phyloP scores from a whole-genome alignment of 2,329 filamentous ascomycete species.

The Thielaviopsis cerberus region DNA sequence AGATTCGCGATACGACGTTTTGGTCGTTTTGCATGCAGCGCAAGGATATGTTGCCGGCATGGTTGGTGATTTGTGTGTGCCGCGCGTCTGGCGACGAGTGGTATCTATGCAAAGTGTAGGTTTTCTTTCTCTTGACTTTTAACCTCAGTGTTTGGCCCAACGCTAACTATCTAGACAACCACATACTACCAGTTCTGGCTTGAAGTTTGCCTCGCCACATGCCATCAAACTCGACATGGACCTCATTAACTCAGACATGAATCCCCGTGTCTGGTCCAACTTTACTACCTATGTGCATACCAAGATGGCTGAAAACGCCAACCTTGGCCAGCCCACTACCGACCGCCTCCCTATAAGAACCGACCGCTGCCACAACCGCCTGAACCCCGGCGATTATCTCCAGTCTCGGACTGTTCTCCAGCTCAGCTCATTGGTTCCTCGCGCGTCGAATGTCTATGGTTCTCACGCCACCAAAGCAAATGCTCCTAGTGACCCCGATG shows the following conservation, averaged over 20 bases:
- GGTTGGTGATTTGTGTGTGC: constrained; percentile 54
- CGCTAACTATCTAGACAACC: neutral
- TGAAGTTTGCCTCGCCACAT: neutral
- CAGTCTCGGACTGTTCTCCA: neutral
- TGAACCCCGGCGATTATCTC: neutral
- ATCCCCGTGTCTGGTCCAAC: constrained; percentile 33
- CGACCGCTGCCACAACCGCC: neutral
- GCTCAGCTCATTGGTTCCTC: constrained; percentile 11
- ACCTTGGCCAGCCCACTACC: neutral
- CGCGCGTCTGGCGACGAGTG: constrained; percentile 58
- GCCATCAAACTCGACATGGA: constrained; percentile 22
- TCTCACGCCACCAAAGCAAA: neutral
- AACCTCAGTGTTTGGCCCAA: neutral
- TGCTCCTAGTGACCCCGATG: neutral
- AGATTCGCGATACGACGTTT: constrained; percentile 40
- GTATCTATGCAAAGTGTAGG: constrained; percentile 54
- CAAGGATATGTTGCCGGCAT: constrained; percentile 50
- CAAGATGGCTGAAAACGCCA: constrained; percentile 3
- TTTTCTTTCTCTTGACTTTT: constrained; percentile 13
- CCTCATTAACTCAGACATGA: constrained; percentile 26
- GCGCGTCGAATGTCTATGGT: neutral
- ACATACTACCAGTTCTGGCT: neutral
- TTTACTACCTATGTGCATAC: constrained; percentile 26
- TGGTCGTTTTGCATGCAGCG: constrained; percentile 52
- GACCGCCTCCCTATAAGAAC: neutral